Evolutionary conservation across 352 stramenopile genomes (phyloP).

Genomic region (Peronospora destructor): DNA sequence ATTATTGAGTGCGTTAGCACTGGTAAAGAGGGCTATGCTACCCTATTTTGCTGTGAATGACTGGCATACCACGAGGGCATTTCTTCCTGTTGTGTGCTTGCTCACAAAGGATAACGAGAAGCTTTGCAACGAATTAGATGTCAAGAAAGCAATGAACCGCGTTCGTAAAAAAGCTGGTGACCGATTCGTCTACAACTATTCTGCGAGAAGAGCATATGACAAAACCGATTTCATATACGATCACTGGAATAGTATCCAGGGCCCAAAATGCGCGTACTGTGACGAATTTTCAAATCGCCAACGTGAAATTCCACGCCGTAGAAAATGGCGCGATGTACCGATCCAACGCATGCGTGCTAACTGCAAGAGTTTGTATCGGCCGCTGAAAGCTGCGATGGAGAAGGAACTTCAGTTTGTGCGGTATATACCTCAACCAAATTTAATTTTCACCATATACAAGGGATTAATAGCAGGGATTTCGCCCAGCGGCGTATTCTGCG

Average conservation of each 20-base stretch:
- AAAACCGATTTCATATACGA: slow-evolving; percentile 1
- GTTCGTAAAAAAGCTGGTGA: slow-evolving; percentile 1
- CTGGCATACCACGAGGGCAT: neutral
- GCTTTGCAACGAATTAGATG: neutral
- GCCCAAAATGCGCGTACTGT: neutral
- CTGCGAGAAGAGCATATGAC: neutral
- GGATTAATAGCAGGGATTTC: slow-evolving; percentile 13
- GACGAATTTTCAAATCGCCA: neutral
- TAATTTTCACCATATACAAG: slow-evolving; percentile 1
- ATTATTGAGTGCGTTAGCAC: neutral
- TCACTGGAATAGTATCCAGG: slow-evolving; percentile 5
- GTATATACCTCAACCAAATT: slow-evolving; percentile 7
- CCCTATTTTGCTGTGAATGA: neutral
- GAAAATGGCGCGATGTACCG: neutral
- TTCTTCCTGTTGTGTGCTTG: neutral
- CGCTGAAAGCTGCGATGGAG: slow-evolving; percentile 9
- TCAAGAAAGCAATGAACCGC: slow-evolving; percentile 7
- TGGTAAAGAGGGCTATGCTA: neutral
- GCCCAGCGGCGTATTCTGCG: slow-evolving; percentile 9
- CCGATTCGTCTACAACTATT: slow-evolving; percentile 14
- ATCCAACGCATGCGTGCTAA: neutral
- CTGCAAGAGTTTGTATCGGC: slow-evolving; percentile 7
- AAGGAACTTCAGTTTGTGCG: slow-evolving; percentile 11
- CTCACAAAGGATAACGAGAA: neutral
- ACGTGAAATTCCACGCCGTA: neutral